Conservation (phyloP, 768 basidiomycete genomes). For the Lactifluus echinatus region DNA sequence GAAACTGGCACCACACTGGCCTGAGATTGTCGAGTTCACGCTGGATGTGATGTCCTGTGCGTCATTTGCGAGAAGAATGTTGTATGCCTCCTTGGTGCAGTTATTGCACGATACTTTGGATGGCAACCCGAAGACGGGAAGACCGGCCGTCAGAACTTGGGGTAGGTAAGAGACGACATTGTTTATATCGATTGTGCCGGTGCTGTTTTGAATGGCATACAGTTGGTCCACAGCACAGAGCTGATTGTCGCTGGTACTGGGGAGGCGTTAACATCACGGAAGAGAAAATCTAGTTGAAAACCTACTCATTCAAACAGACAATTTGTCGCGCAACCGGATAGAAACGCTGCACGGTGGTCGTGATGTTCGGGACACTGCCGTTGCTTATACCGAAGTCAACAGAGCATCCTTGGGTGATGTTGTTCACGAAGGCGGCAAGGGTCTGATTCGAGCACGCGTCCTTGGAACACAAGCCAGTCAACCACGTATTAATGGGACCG, state of each 20-base stretch:
- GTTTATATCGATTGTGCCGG: slow-evolving; percentile 1
- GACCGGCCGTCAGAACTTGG: slow-evolving; percentile 9
- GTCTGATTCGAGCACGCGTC: slow-evolving; percentile 52
- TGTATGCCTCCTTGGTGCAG: slow-evolving; percentile 29
- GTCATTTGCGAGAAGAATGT: slow-evolving; percentile 22
- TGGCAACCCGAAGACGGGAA: slow-evolving; percentile 19
- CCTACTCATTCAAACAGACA: slow-evolving; percentile 59
- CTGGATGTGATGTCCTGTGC: slow-evolving; percentile 21
- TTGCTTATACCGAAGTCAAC: slow-evolving; percentile 29
- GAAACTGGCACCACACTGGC: slow-evolving; percentile 28
- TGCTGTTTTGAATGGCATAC: slow-evolving; percentile 38
- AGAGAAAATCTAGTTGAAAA: slow-evolving; percentile 13
- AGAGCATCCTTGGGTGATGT: slow-evolving; percentile 45
- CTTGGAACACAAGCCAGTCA: slow-evolving; percentile 44
- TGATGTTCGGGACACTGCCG: slow-evolving; percentile 23
- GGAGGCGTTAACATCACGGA: too few species aligned
- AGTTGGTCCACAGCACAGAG: slow-evolving; percentile 55
- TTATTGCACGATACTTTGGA: slow-evolving; percentile 27
- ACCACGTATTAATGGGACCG: slow-evolving; percentile 50
- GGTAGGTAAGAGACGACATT: neutral
- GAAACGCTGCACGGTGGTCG: slow-evolving; percentile 36
- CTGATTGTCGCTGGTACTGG: slow-evolving; percentile 31
- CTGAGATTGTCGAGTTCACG: slow-evolving; percentile 16
- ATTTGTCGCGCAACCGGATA: slow-evolving; percentile 53
- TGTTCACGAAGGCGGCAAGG: slow-evolving; percentile 44